phyloP scores from a whole-genome alignment of 2,329 filamentous ascomycete genomes.

The Botrytis paeoniae region DNA sequence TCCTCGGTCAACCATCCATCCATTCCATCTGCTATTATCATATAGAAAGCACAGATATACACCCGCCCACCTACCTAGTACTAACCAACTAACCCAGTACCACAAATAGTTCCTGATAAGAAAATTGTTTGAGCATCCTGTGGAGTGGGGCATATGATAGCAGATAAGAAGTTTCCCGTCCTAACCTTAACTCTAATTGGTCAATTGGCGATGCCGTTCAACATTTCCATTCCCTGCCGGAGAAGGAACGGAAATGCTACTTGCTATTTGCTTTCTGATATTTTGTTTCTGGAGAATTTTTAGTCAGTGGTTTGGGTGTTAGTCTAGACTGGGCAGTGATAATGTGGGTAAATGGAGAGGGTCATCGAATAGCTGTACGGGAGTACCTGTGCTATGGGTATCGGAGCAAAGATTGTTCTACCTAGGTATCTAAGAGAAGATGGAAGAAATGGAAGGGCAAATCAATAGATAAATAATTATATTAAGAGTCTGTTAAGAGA shows the following conservation, averaged over 20 bases:
- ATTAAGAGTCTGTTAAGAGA: neutral
- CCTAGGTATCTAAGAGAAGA: neutral
- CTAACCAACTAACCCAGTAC: too few relatives aligned
- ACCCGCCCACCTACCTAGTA: too few relatives aligned
- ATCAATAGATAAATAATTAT: neutral
- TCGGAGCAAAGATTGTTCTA: neutral
- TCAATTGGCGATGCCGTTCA: neutral
- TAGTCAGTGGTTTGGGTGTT: neutral
- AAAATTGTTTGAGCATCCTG: neutral
- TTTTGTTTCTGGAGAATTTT: neutral
- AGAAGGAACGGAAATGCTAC: conserved; percentile 8
- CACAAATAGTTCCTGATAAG: neutral
- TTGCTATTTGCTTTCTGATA: neutral
- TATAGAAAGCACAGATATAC: neutral
- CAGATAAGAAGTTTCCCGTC: neutral
- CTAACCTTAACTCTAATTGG: neutral
- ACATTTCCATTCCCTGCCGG: neutral
- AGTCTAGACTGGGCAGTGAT: neutral
- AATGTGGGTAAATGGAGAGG: neutral
- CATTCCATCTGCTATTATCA: too few relatives aligned
- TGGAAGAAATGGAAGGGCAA: neutral
- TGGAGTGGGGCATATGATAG: neutral
- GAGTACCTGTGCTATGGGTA: neutral
- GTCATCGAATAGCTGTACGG: neutral
- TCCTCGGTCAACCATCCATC: neutral